Base-by-base conservation (phyloP, 1,284 basidiomycete species). In the Wolfiporia cocos region DNA sequence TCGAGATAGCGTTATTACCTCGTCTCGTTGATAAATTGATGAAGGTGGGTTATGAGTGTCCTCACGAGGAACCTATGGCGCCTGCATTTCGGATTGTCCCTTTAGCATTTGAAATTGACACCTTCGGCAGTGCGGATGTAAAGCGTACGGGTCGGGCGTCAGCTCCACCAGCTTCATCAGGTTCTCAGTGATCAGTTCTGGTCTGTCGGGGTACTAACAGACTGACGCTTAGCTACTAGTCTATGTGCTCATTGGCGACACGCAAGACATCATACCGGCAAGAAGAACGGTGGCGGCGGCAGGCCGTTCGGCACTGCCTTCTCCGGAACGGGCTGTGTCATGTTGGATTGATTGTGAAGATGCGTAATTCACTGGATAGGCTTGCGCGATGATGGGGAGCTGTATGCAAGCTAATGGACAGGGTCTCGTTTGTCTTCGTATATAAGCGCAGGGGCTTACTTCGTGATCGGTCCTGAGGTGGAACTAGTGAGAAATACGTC, bases 21-120 rank as follows among this genome's bases (percentile, higher is more conserved):
- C 1, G 82, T 84, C 60, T 92, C 88, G 37, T 71, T 73, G 61
- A 58, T 78, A 69, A 52, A 87, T 59, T 33, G 76, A 73, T 43
- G 81, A 71, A 43, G 73, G 73, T 48, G 77, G 53, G 43, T 73
- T 68, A 60, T 75, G 74, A 37, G 66, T 44, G 28, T 81, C 78
- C 46, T 74, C 62, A 50, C 40, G 18, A 64, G 49, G 49, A 61
- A 61, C 18, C 48, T 52, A 42, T 48, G 49, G 20, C 60, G 56
- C 6, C 61, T 61, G 32, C 18, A 39, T 20, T 11, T 26, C 7
- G 29, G 12, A 15, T 30, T 20, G 18, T n/a, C 3, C 21, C 6
- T 21, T 15, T 38, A 15, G 15, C 17, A 37, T 11, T n/a, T 3
- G 10, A 10, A 4, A 5, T 26, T 15, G 15, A 10, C 42, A 37